Evolutionary conservation across 2,329 filamentous ascomycete species (phyloP).

Genomic region (Pestalotiopsis sp.): DNA sequence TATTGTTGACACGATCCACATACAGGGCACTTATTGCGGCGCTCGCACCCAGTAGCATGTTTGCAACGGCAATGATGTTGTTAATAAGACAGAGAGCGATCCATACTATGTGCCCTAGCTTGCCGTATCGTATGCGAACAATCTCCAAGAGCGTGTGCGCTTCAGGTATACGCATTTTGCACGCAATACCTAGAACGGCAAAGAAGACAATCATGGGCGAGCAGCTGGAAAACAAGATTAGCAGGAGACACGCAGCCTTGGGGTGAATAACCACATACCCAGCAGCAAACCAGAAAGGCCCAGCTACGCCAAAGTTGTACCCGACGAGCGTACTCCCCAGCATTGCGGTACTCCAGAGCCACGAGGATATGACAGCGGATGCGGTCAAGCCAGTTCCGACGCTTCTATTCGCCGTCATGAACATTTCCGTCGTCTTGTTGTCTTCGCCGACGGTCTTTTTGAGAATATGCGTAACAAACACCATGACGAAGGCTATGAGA

Average conservation of each 20-base stretch:
- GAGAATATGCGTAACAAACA: conserved; percentile 47
- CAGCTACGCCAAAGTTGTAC: conserved; percentile 57
- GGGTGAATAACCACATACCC: conserved; percentile 31
- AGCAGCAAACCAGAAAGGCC: conserved; percentile 61
- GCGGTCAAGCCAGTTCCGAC: conserved; percentile 55
- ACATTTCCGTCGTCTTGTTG: conserved; percentile 57
- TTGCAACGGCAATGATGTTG: conserved; percentile 56
- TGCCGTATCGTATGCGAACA: conserved; percentile 53
- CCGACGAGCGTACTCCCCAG: conserved; percentile 53
- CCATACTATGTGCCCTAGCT: conserved; percentile 51
- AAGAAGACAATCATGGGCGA: conserved; percentile 61
- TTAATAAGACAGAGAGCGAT: conserved; percentile 56
- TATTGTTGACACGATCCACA: conserved; percentile 15
- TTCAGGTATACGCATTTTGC: conserved; percentile 54
- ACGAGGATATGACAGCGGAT: conserved; percentile 57
- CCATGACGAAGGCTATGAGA: conserved; percentile 44
- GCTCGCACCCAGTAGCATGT: conserved; percentile 52
- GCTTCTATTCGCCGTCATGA: conserved; percentile 56
- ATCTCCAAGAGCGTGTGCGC: conserved; percentile 59
- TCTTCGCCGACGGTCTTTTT: conserved; percentile 54
- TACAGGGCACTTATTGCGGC: conserved; percentile 42
- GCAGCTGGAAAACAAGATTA: conserved; percentile 31
- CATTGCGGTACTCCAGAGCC: conserved; percentile 58
- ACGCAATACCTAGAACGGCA: conserved; percentile 51
- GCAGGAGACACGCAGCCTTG: not conserved